A percentile compares a stretch with the other conserved stretches of the same genome.
Conservation (phyloP, 805 yeast genomes). For the Hanseniaspora taiwanica region DNA sequence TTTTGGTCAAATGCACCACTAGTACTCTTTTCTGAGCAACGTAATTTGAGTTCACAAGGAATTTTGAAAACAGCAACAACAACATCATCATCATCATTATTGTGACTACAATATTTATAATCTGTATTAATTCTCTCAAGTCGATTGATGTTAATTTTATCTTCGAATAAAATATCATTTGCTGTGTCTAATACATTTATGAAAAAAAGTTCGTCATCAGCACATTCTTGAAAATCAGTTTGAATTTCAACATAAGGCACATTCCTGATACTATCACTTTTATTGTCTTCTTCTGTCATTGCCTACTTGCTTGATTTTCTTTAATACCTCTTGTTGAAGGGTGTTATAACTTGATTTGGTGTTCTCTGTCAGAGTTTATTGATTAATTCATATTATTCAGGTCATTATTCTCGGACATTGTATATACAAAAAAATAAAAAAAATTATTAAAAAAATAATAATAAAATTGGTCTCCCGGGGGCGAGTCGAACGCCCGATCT, state of each 20-base stretch:
- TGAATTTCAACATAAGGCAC: conserved; percentile 25
- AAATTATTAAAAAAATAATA: background rate
- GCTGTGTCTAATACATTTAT: conserved; percentile 23
- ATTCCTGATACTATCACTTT: no score
- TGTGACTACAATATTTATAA: conserved; percentile 10
- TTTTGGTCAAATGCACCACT: no score
- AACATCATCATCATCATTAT: conserved; percentile 8
- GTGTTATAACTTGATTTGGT: no score
- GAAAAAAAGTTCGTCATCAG: conserved; percentile 31
- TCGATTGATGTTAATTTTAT: no score
- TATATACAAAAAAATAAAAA: background rate
- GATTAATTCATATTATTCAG: no score
- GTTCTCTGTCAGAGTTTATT: no score
- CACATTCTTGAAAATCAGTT: conserved; percentile 31
- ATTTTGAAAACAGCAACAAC: conserved; percentile 4
- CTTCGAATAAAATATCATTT: conserved; percentile 16
- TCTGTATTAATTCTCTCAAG: background rate
- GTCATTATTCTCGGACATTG: no score
- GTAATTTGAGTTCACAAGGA: conserved; percentile 5
- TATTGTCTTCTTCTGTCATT: background rate
- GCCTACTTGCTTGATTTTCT: no score
- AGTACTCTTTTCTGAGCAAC: background rate
- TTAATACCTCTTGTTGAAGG: no score
- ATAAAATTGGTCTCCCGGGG: background rate
- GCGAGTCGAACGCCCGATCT: conserved; percentile 2